Conservation (phyloP, 306 rosid genomes). For the Arachis hypogaea region DNA sequence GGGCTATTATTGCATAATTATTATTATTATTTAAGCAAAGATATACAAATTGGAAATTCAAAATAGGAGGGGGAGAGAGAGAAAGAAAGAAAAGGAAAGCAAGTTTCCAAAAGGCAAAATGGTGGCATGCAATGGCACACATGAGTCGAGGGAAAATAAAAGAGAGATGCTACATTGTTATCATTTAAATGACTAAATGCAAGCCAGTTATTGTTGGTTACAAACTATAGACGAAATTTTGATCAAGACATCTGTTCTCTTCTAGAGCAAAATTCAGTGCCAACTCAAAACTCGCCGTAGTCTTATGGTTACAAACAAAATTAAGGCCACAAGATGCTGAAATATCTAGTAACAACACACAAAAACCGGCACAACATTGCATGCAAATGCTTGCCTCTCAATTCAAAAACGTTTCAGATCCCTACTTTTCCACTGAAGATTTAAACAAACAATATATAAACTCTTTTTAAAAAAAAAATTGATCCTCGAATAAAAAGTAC, state of each 20-base stretch:
- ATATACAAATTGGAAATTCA: neutral
- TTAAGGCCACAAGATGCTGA: conserved; percentile 7
- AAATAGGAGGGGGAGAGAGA: no score
- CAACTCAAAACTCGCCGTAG: conserved; percentile 15
- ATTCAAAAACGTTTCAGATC: conserved; percentile 6
- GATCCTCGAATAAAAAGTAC: neutral
- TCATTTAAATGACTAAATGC: conserved; percentile 10
- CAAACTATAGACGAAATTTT: conserved; percentile 32
- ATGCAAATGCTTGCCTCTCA: conserved; percentile 15
- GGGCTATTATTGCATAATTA: conserved; percentile 37
- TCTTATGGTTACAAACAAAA: conserved; percentile 22
- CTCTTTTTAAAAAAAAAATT: neutral
- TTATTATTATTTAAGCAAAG: conserved; percentile 25
- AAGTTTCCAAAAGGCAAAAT: conserved; percentile 13
- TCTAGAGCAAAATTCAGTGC: conserved; percentile 29
- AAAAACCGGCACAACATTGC: conserved; percentile 10
- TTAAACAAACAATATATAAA: conserved; percentile 1
- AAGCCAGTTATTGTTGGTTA: conserved; percentile 11
- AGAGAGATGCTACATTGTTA: neutral
- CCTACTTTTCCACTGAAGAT: neutral
- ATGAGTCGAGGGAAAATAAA: conserved; percentile 13
- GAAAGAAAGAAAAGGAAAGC: neutral
- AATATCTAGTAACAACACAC: conserved; percentile 12
- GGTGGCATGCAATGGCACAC: conserved; percentile 27
- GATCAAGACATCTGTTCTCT: neutral